phyloP scores from a whole-genome alignment of 495 filamentous ascomycete species.

The Trichoderma orchidacearum region DNA sequence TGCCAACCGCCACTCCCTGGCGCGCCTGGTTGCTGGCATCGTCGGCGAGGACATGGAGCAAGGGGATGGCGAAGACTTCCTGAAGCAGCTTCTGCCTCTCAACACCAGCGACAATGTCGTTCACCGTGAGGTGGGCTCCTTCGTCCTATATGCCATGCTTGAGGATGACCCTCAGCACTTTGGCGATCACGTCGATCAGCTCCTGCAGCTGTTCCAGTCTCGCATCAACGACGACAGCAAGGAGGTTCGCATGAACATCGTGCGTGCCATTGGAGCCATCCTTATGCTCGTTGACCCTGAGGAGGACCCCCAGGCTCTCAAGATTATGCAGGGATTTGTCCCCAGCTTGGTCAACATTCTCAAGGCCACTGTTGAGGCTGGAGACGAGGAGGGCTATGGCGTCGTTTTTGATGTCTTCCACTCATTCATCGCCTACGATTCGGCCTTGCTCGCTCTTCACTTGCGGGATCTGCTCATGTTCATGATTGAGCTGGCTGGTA shows the following conservation, averaged over 20 bases:
- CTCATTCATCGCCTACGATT: slow-evolving; percentile 81
- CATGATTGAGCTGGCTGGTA: slow-evolving; percentile 77
- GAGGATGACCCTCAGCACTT: slow-evolving; percentile 73
- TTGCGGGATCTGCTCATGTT: slow-evolving; percentile 86
- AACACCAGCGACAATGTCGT: slow-evolving; percentile 53
- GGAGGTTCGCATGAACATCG: slow-evolving; percentile 87
- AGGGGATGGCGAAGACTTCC: slow-evolving; percentile 74
- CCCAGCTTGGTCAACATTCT: slow-evolving; percentile 84
- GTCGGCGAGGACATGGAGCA: slow-evolving; percentile 77
- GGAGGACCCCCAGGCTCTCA: slow-evolving; percentile 58
- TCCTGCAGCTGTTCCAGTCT: slow-evolving; percentile 72
- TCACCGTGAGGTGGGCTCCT: slow-evolving; percentile 81
- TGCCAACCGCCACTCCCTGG: slow-evolving; percentile 70
- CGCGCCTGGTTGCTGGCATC: slow-evolving; percentile 75
- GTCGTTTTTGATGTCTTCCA: slow-evolving; percentile 97
- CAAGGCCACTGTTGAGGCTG: slow-evolving; percentile 61
- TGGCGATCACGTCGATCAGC: slow-evolving; percentile 56
- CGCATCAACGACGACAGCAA: slow-evolving; percentile 86
- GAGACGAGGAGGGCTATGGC: slow-evolving; percentile 74
- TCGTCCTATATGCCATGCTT: slow-evolving; percentile 82
- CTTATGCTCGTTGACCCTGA: slow-evolving; percentile 80
- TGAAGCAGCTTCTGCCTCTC: slow-evolving; percentile 59
- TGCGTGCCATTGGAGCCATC: slow-evolving; percentile 81
- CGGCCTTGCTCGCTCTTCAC: slow-evolving; percentile 66
- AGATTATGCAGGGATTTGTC: slow-evolving; percentile 59